Percentiles rank a stretch among this genome's conserved stretches.
These are phyloP conservation scores for Kwoniella sp. DNA, from an alignment of 768 basidiomycete species.

Conservation along the genomic window DNA sequence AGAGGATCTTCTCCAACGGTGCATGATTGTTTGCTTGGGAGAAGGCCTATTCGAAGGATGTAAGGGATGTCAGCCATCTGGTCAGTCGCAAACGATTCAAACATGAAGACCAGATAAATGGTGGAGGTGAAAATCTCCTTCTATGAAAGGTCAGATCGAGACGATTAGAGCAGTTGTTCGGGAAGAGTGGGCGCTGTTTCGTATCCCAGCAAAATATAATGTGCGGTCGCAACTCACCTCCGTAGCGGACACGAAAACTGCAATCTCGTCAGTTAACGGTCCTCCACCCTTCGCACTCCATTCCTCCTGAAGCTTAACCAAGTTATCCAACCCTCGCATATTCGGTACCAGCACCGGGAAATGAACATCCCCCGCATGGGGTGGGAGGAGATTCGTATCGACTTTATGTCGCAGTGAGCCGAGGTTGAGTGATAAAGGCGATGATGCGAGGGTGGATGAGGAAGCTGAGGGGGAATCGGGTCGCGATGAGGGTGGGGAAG, in stretches of 20 bases:
- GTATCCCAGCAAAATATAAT: too few species aligned
- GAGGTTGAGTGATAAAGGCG: conserved; percentile 11
- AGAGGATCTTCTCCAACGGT: conserved; percentile 70
- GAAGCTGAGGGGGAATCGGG: conserved; percentile 51
- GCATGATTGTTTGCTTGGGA: conserved; percentile 81
- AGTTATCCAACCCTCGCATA: conserved; percentile 70
- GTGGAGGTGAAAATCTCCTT: too few species aligned
- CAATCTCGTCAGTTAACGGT: conserved; percentile 75
- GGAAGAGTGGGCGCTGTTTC: too few species aligned
- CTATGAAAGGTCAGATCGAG: too few species aligned
- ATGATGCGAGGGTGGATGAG: conserved; percentile 28
- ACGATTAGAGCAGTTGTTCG: not conserved
- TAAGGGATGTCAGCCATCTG: too few species aligned
- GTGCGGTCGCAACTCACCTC: too few species aligned
- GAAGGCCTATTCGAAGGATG: conserved; percentile 58
- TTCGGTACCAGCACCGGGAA: conserved; percentile 84
- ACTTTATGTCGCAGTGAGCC: not conserved
- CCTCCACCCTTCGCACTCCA: conserved; percentile 51
- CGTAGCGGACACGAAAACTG: conserved; percentile 85
- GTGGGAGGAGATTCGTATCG: conserved; percentile 7
- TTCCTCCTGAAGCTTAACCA: conserved; percentile 64
- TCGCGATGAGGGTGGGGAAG: conserved; percentile 57
- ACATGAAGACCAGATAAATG: too few species aligned
- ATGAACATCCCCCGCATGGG: conserved; percentile 58
- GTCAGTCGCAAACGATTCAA: too few species aligned